Evolutionary conservation across 495 filamentous ascomycete genomes (phyloP).

Genomic region (Xylaria acuta): DNA sequence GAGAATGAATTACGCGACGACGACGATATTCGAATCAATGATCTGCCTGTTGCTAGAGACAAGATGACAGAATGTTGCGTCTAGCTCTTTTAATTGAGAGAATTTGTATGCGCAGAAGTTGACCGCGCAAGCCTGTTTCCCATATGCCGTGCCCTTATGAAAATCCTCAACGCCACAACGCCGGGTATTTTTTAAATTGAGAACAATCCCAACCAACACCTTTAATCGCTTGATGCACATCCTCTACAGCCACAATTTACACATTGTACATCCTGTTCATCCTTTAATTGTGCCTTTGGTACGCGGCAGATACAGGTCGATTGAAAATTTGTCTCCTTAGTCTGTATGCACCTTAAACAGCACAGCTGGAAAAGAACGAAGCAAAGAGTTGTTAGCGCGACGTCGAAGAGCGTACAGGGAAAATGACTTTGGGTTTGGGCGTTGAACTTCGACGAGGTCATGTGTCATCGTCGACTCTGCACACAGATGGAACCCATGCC

Average conservation of each 20-base stretch:
- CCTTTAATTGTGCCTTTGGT: constrained; percentile 88
- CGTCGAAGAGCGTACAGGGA: background rate
- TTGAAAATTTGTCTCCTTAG: constrained; percentile 99
- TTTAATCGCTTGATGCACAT: constrained; percentile 82
- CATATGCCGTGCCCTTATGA: constrained; percentile 25
- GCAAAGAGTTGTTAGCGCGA: constrained; percentile 17
- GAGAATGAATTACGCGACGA: background rate
- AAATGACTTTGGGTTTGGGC: background rate
- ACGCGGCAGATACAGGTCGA: constrained; percentile 97
- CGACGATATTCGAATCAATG: background rate
- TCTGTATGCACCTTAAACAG: constrained; percentile 95
- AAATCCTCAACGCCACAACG: constrained; percentile 35
- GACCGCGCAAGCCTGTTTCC: constrained; percentile 25
- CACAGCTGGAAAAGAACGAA: constrained; percentile 66
- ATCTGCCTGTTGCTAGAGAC: background rate
- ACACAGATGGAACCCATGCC: background rate
- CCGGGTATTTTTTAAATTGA: constrained; percentile 26
- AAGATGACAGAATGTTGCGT: background rate
- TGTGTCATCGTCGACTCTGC: background rate
- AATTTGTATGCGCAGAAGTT: background rate
- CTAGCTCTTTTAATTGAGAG: background rate
- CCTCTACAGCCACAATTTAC: constrained; percentile 96
- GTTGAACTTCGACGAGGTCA: background rate
- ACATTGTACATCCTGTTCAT: constrained; percentile 88
- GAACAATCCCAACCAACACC: constrained; percentile 21